Evolutionary conservation across 352 stramenopile genomes (phyloP).

Genomic region (Hyaloperonospora brassicae): DNA sequence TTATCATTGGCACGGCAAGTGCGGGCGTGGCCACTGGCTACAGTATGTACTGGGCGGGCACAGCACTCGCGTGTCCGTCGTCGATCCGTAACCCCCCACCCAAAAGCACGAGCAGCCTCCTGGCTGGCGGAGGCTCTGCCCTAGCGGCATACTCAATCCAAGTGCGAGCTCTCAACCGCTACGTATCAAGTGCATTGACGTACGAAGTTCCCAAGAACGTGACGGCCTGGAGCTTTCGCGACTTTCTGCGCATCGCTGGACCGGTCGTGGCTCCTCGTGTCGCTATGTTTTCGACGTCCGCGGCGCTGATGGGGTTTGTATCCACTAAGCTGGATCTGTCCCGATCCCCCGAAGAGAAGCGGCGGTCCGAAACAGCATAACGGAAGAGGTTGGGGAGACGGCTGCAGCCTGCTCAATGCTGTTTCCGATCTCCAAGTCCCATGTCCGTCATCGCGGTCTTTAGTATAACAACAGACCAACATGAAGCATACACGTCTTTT

Average conservation of each 20-base stretch:
- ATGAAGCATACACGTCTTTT: too few species aligned
- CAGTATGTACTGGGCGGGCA: conserved; percentile 61
- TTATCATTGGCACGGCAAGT: conserved; percentile 48
- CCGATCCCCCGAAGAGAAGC: conserved; percentile 6
- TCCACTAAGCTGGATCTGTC: conserved; percentile 49
- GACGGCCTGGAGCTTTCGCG: conserved; percentile 52
- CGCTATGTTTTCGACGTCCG: conserved; percentile 58
- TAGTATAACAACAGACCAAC: too few species aligned
- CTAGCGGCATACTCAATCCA: conserved; percentile 46
- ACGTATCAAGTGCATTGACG: conserved; percentile 53
- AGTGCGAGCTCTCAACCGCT: conserved; percentile 41
- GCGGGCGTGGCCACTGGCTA: conserved; percentile 44
- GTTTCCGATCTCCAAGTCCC: too few species aligned
- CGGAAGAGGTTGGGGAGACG: too few species aligned
- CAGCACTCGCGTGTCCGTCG: conserved; percentile 34
- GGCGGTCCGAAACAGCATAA: too few species aligned
- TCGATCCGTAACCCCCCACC: conserved; percentile 24
- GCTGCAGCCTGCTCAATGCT: too few species aligned
- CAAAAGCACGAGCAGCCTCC: conserved; percentile 35
- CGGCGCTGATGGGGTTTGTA: conserved; percentile 62
- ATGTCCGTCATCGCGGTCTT: too few species aligned
- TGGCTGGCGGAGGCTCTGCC: conserved; percentile 27
- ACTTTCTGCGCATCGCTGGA: conserved; percentile 57
- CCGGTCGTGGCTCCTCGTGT: conserved; percentile 50
- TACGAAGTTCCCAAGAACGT: conserved; percentile 68